Conservation (phyloP, 352 stramenopile species). For the Pythium rishiriense region DNA sequence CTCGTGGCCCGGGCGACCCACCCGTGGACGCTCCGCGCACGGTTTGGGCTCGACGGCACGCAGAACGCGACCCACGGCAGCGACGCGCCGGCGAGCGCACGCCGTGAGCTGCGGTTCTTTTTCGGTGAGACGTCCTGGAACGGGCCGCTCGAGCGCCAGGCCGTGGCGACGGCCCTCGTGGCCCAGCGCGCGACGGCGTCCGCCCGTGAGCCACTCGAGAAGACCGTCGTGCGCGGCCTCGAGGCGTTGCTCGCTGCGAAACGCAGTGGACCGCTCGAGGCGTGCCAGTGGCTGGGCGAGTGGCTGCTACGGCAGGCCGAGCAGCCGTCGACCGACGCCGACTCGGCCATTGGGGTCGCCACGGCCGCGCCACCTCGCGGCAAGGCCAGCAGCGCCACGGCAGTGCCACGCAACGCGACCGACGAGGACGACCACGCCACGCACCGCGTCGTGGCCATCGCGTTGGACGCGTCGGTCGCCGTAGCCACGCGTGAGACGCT, state of each 20-base stretch:
- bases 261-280: conserved; percentile 35
- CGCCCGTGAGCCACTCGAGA: conserved; percentile 28
- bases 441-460: conserved; percentile 7
- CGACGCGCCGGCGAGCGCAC: conserved; percentile 54
- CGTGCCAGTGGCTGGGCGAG: conserved; percentile 52
- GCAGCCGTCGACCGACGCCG: conserved; percentile 3
- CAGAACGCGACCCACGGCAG: conserved; percentile 84
- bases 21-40: conserved; percentile 61
- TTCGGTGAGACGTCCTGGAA: conserved; percentile 40
- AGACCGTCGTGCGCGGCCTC: conserved; percentile 40
- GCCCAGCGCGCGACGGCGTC: conserved; percentile 2
- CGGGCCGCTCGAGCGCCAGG: not conserved
- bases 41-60: conserved; percentile 80
- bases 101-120: conserved; percentile 76
- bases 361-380: not conserved
- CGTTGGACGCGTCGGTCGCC: conserved; percentile 14
- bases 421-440: not conserved
- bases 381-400: not conserved
- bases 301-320: conserved; percentile 39
- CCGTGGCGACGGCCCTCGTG: not conserved
- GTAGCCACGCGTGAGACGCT: not conserved
- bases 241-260: conserved; percentile 34
- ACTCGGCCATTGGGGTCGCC: not conserved
- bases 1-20: conserved; percentile 41
- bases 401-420: not conserved